Evolutionary conservation across 805 yeast species (phyloP), one percentile per base, ranked within the genome.

Genomic region (Ogataea nonfermentans): DNA sequence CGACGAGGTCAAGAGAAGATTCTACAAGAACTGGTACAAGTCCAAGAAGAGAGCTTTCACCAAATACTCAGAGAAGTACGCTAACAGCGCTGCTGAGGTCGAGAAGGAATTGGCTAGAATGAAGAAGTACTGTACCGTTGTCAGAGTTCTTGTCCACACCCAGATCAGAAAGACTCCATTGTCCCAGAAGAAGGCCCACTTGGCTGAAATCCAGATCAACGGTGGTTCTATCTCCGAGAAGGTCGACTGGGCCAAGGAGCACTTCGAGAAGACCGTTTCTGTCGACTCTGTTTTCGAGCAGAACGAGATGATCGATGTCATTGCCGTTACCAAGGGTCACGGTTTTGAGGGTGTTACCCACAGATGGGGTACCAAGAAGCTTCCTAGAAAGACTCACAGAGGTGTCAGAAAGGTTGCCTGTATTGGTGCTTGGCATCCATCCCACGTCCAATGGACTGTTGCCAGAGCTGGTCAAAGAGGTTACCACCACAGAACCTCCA

Each of bases 11-110:
- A 91, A 84, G 86, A 88, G 99, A 83, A 88, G 97, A 81, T 93
- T 93, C 96, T 93, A 93, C 96, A 93, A 90, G 88, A 93, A 91
- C 96, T 93, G 99, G 99, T 93, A 87, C 96, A 90, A 90, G 84
- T 84, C 96, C 62, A 93, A 93, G 91, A 93, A 93, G 96, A 90
- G 90, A 91, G 99, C 99, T 67, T 93, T 93, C 95, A 86, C 98
- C 86, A 90, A 91, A 79, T 93, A 93, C 88, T 84, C 98, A 73
- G 84, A 93, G 74, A 91, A 93, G 82, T 91, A 90, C 84, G 85
- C 97, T 62, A 79, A 81, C 70, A 85, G 81, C 67, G 89, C 88
- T 68, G 80, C 84, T 67, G 82, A 83, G 68, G 74, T 91, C 66
- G 95, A 84, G 73, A 84, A 85, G 70, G 98, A 93, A 79, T 82